A percentile compares a stretch with the other conserved stretches of the same genome.
phyloP scores from a whole-genome alignment of 805 yeast genomes.

The Barnettozyma sucrosica region DNA sequence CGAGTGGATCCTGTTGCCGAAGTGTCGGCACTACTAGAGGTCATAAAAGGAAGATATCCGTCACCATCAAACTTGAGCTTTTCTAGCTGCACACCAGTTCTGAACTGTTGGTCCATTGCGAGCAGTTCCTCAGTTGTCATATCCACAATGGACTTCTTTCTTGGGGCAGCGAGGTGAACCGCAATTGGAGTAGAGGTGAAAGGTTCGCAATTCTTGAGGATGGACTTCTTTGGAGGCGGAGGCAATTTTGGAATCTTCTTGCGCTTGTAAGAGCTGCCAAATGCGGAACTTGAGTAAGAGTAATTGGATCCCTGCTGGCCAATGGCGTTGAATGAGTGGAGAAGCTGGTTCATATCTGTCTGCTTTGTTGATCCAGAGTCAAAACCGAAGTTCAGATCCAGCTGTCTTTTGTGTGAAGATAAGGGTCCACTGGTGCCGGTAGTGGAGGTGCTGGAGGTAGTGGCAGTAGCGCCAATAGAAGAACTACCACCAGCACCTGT shows the following conservation, averaged over 20 bases:
- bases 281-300: background rate
- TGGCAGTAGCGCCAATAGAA: too few relatives aligned
- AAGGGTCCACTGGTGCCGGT: background rate
- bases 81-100: slow-evolving; percentile 17
- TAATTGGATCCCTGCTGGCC: background rate
- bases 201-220: slow-evolving; percentile 13
- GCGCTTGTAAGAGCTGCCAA: background rate
- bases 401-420: background rate
- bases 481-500: background rate
- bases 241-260: slow-evolving; percentile 22
- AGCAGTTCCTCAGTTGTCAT: slow-evolving; percentile 23
- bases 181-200: background rate
- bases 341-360: slow-evolving; percentile 16
- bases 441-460: too few relatives aligned
- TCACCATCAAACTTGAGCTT: slow-evolving; percentile 22
- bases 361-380: slow-evolving; percentile 7
- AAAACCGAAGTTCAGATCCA: slow-evolving; percentile 23
- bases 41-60: slow-evolving; percentile 18
- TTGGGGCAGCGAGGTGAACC: background rate
- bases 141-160: slow-evolving; percentile 24
- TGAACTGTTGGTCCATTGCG: slow-evolving; percentile 23
- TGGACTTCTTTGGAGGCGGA: slow-evolving; percentile 22
- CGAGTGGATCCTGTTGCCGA: background rate
- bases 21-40: background rate
- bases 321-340: slow-evolving; percentile 17